Percentiles rank a stretch among this genome's conserved stretches.
These are phyloP conservation scores for Penicillium herquei DNA, from an alignment of 495 filamentous ascomycete genomes.

Conservation along the genomic window DNA sequence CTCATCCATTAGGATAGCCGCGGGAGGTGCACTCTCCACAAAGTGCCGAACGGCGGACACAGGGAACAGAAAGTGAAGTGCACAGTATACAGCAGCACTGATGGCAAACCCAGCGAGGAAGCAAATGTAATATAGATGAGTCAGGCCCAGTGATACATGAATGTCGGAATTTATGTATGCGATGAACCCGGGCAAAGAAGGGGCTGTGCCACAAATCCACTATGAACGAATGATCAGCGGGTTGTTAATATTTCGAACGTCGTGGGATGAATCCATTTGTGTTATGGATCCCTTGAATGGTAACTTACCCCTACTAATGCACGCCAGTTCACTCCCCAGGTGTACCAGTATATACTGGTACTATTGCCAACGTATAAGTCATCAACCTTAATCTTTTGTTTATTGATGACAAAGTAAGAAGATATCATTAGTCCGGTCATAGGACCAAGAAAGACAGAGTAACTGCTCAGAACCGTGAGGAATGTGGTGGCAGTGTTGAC, in stretches of 20 bases:
- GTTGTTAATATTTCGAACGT: too few species aligned
- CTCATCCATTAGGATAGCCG: conserved; percentile 15
- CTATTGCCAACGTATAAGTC: conserved; percentile 35
- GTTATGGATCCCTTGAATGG: neutral
- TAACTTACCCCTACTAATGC: conserved; percentile 32
- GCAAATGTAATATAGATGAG: conserved; percentile 27
- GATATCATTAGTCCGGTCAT: conserved; percentile 42
- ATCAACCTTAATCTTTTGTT: conserved; percentile 34
- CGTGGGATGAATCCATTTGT: too few species aligned
- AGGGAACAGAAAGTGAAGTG: conserved; percentile 20
- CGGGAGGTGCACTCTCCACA: conserved; percentile 17
- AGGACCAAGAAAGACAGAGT: conserved; percentile 48
- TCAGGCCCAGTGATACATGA: conserved; percentile 20
- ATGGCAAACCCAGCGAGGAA: conserved; percentile 22
- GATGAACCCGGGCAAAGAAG: conserved; percentile 27
- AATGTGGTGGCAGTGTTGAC: conserved; percentile 49
- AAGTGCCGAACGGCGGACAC: conserved; percentile 12
- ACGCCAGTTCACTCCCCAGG: conserved; percentile 41
- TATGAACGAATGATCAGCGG: neutral
- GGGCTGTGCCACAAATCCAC: conserved; percentile 25
- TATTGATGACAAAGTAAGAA: conserved; percentile 40
- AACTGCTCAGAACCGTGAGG: conserved; percentile 46
- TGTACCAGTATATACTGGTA: conserved; percentile 41
- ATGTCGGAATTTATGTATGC: conserved; percentile 19
- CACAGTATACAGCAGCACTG: conserved; percentile 18